A percentile compares a stretch with the other conserved stretches of the same genome.
phyloP scores from a whole-genome alignment of 2,329 filamentous ascomycete genomes.

The Aureobasidium sp. region DNA sequence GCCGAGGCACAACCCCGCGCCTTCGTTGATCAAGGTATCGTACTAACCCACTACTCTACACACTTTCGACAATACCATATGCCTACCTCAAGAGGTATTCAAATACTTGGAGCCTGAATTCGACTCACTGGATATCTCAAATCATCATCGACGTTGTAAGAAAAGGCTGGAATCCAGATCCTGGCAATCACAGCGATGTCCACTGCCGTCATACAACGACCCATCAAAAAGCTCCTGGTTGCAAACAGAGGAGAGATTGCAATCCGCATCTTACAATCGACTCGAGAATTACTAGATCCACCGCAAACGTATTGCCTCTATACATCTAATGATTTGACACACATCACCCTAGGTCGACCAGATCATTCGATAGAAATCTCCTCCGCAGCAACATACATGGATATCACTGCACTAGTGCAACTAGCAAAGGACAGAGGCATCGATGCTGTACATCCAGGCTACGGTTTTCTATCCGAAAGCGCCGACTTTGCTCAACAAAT shows the following conservation, averaged over 20 bases:
- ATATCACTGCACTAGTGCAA: slow-evolving; percentile 40
- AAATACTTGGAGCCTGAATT: not conserved
- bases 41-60: not conserved
- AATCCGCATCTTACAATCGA: slow-evolving; percentile 50
- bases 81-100: not conserved
- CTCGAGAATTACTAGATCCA: slow-evolving; percentile 43
- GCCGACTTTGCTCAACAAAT: slow-evolving; percentile 42
- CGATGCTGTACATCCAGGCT: slow-evolving; percentile 51
- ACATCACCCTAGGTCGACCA: not conserved
- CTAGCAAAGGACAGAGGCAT: slow-evolving; percentile 44
- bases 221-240: slow-evolving; percentile 44
- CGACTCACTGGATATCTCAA: not conserved
- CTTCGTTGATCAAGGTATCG: not conserved
- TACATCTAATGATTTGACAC: not conserved
- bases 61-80: not conserved
- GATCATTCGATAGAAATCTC: not conserved
- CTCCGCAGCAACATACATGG: slow-evolving; percentile 38
- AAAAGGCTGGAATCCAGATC: not conserved
- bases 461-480: slow-evolving; percentile 55
- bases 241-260: slow-evolving; percentile 59
- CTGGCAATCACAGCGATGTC: not conserved
- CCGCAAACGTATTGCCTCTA: slow-evolving; percentile 24
- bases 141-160: not conserved
- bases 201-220: not conserved
- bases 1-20: not conserved